A percentile compares a stretch with the other conserved stretches of the same genome.
Conservation (phyloP, 305 asterid species). For the Fraxinus nigra region DNA sequence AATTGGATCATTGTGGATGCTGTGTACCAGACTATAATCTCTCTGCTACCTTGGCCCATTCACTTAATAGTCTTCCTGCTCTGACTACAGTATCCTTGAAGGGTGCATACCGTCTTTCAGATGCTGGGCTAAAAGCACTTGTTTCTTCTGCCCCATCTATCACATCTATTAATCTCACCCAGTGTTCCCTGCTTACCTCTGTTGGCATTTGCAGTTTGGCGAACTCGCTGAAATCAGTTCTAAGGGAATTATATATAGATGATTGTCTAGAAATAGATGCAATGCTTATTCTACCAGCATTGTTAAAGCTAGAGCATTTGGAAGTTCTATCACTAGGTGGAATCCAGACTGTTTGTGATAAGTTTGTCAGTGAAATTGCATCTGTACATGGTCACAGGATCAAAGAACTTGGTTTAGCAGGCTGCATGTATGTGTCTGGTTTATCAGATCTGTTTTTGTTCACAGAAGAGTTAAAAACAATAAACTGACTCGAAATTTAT, state of each 20-base stretch:
- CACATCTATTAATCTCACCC: conserved; percentile 73
- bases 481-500: background rate
- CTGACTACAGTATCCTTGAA: conserved; percentile 63
- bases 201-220: conserved; percentile 63
- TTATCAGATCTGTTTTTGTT: conserved; percentile 3
- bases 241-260: conserved; percentile 76
- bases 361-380: conserved; percentile 49
- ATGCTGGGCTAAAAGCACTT: conserved; percentile 61
- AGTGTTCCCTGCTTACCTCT: conserved; percentile 78
- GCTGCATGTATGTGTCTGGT: conserved; percentile 63
- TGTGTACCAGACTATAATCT: conserved; percentile 69
- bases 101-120: conserved; percentile 92
- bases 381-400: conserved; percentile 55
- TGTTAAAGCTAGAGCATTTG: conserved; percentile 61
- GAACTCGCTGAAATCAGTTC: conserved; percentile 49
- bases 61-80: conserved; percentile 57
- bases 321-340: conserved; percentile 86
- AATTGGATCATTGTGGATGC: conserved; percentile 73
- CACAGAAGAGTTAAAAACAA: background rate
- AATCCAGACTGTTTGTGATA: conserved; percentile 59
- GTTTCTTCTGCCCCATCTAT: conserved; percentile 73
- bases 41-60: conserved; percentile 50
- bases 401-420: conserved; percentile 75
- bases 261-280: conserved; percentile 67
- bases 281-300: conserved; percentile 65